phyloP scores from a whole-genome alignment of 2,329 filamentous ascomycete species.

The Colletotrichum graminicola region DNA sequence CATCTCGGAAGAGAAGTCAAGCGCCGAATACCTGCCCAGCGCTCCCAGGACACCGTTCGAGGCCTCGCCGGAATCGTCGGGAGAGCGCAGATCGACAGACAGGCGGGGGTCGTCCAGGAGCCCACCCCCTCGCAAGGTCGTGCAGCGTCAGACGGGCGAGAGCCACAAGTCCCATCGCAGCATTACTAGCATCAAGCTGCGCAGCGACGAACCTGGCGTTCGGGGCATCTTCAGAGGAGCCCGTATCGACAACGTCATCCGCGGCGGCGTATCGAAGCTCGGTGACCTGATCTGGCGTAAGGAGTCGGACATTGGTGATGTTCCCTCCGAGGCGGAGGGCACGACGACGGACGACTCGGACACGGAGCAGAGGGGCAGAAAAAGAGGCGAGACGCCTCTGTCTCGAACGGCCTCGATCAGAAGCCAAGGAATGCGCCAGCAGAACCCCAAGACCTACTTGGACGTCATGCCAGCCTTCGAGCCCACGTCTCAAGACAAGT shows the following conservation, averaged over 20 bases:
- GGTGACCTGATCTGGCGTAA: conserved; percentile 70
- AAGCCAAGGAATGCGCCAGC: conserved; percentile 47
- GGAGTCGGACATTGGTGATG: conserved; percentile 53
- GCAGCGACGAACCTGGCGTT: conserved; percentile 64
- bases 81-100: conserved; percentile 45
- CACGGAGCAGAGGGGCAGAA: conserved; percentile 56
- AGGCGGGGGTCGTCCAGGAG: conserved; percentile 52
- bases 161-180: conserved; percentile 63
- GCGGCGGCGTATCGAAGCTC: conserved; percentile 67
- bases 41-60: conserved; percentile 45
- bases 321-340: conserved; percentile 50
- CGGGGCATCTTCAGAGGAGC: conserved; percentile 83
- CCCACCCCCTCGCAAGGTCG: conserved; percentile 53
- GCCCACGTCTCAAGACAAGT: conserved; percentile 46
- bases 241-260: conserved; percentile 79
- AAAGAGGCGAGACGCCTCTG: conserved; percentile 47
- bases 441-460: conserved; percentile 60
- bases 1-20: conserved; percentile 36
- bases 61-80: conserved; percentile 34
- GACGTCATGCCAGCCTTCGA: conserved; percentile 66
- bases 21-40: conserved; percentile 47
- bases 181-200: conserved; percentile 62
- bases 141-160: conserved; percentile 56
- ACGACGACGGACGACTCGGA: conserved; percentile 65
- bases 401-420: conserved; percentile 40